Evolutionary conservation across 139 green algal genomes (phyloP).

Genomic region (Closterium sp.): DNA sequence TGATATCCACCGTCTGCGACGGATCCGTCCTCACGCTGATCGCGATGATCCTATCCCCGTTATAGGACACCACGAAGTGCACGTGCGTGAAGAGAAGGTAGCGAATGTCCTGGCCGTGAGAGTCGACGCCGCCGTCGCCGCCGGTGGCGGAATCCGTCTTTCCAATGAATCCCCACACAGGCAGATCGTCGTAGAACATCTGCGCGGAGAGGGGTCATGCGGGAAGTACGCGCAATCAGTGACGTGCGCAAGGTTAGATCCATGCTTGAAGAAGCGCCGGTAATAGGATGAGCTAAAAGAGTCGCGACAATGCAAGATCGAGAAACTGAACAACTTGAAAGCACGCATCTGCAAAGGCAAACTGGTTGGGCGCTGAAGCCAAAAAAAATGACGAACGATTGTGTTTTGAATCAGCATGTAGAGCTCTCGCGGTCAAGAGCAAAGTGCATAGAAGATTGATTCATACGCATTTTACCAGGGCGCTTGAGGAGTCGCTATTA

Average conservation of each 20-base stretch:
- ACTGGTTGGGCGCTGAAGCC: neutral
- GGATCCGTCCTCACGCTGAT: constrained; percentile 82
- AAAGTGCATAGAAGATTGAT: too few species aligned
- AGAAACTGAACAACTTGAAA: neutral
- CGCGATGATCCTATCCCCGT: constrained; percentile 65
- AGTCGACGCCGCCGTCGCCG: neutral
- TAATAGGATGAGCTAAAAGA: neutral
- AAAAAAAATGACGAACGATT: neutral
- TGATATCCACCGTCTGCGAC: constrained; percentile 59
- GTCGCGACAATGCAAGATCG: neutral
- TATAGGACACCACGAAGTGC: constrained; percentile 64
- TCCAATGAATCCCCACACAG: constrained; percentile 86
- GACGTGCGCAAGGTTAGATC: neutral
- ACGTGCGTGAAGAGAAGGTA: constrained; percentile 64
- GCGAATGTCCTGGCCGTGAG: neutral
- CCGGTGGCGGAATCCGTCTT: constrained; percentile 44
- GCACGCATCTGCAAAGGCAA: neutral
- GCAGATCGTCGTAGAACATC: constrained; percentile 76
- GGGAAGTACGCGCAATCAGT: neutral
- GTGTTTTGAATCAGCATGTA: too few species aligned
- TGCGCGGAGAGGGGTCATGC: neutral
- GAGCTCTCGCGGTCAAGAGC: too few species aligned
- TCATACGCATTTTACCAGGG: too few species aligned
- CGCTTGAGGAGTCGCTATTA: too few species aligned
- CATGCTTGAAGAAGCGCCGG: too few species aligned